Evolutionary conservation across 768 basidiomycete species (phyloP), one percentile per base, ranked within the genome.

Genomic region (Mycena polygramma): DNA sequence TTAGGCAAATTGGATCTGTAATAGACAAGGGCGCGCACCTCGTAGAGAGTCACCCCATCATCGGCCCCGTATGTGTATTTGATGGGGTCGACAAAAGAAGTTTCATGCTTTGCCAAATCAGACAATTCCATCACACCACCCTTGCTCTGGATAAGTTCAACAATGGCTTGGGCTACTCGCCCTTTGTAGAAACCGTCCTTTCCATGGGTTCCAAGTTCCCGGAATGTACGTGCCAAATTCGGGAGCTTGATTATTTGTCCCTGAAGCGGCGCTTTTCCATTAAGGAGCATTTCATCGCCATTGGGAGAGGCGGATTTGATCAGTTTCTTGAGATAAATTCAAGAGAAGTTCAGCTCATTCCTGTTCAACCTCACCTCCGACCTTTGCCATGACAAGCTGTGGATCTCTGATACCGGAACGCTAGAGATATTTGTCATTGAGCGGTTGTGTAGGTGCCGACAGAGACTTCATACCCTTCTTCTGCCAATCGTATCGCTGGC

Each of bases 151-250:
- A 98, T 88, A 37, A 98, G 85, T 57, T 96, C 90, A 11, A 97
- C 93, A 64, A 98, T 94, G 4, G 94, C 94, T 78, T 97, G 85
- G 0, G 98, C 98, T 19, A 99, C 80, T 19, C 94, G 85, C 2
- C 98, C 98, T 77, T 91, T 95, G 82, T 99, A 99, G 80, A 95
- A 99, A 0, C 97, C 98, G 66, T 92, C 91, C 75, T 93, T 96
- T 3, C 97, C 97, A 17, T 95, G 82, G 70, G 89, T 86, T 0
- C 90, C 94, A 11, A 98, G 84, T 55, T 89, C 87, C 57, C 91
- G 89, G 83, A 98, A 96, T 0, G 96, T 97, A 75, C 85, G 81
- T 0, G 94, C 97, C 11, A 99, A 87, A 74, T 90, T 92, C 0
- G 96, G 92, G 39, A 96, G 85, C 69, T 85, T 89, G 82, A 95